Base-by-base conservation (phyloP, 495 filamentous ascomycete species). In the Neurospora hispaniola region DNA sequence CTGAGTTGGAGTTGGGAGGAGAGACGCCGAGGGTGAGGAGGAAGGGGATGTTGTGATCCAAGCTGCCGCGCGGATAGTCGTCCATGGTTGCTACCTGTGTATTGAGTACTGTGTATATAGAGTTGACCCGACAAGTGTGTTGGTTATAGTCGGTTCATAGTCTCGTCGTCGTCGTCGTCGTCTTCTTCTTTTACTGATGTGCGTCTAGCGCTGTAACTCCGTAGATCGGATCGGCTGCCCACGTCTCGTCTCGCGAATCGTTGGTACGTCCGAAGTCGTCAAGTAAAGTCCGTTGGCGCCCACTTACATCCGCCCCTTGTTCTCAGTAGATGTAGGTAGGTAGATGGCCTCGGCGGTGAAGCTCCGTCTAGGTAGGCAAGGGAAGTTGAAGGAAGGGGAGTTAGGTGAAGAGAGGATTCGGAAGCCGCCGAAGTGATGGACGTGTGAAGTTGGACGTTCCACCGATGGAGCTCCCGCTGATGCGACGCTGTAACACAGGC, bases 21-120 rank as follows among this genome's bases (percentile, higher is more conserved):
- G 88, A 86, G 6, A 97, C 85, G 8, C 94, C 94, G 31, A 92
- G 93, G 39, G 96, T 85, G 27, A 96, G 80, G 72, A 97, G 82
- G 43, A 96, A 86, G 18, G 94, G 94, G 73, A 93, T 84, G 79
- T 93, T 93, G 82, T 94, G 93, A 80, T 89, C 87, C 82, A 94
- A 84, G 82, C 93, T 95, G 78, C 90, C 89, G 75, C 85, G 79
- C 46, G 94, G 93, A 82, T 96, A 97, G 74, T 89, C 93, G 84
- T 97, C 93, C 94, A 97, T 97, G 41, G 66, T 42, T 18, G 59
- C 12, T 46, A 41, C 27, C 14, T 0, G 54, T 62, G 23, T 62
- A 12, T 16, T 16, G 23, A 31, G 0, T 35, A 35, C 7, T 16
- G 0, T 66, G 35, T 4, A 59, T 18, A 31, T 5, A 14, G 48